A percentile compares a stretch with the other conserved stretches of the same genome.
Evolutionary conservation across 2,329 filamentous ascomycete genomes (phyloP).

Genomic region (Xylaria arbuscula): DNA sequence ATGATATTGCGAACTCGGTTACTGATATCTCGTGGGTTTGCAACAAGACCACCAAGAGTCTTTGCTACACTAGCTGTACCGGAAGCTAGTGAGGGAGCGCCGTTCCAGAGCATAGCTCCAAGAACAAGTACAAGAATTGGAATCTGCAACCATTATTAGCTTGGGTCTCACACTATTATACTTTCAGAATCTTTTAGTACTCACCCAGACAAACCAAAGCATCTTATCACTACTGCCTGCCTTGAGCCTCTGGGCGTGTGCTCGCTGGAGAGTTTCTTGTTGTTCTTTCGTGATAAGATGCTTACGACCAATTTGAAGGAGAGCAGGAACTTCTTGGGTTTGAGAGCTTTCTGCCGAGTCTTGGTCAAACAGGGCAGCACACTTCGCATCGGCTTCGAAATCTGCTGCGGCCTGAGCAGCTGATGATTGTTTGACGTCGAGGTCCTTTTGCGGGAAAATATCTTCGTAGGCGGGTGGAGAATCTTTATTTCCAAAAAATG

Average conservation of each 20-base stretch:
- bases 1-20: constrained; percentile 33
- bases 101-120: constrained; percentile 52
- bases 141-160: constrained; percentile 48
- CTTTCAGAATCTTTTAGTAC: constrained; percentile 18
- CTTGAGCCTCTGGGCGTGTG: constrained; percentile 72
- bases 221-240: constrained; percentile 71
- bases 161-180: background rate
- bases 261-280: constrained; percentile 70
- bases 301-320: constrained; percentile 71
- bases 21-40: constrained; percentile 40
- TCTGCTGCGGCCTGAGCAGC: constrained; percentile 68
- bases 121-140: constrained; percentile 53
- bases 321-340: constrained; percentile 50
- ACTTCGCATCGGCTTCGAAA: constrained; percentile 68
- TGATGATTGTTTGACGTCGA: constrained; percentile 68
- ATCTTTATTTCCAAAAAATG: constrained; percentile 60
- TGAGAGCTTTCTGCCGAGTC: constrained; percentile 48
- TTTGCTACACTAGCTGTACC: constrained; percentile 37
- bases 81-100: constrained; percentile 46
- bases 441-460: constrained; percentile 71
- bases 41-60: constrained; percentile 32
- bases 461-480: constrained; percentile 82
- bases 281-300: constrained; percentile 73
- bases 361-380: constrained; percentile 64
- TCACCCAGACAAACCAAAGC: constrained; percentile 76